Base-by-base conservation (phyloP, 345 rosid species). In the Hypericum androsaemum region DNA sequence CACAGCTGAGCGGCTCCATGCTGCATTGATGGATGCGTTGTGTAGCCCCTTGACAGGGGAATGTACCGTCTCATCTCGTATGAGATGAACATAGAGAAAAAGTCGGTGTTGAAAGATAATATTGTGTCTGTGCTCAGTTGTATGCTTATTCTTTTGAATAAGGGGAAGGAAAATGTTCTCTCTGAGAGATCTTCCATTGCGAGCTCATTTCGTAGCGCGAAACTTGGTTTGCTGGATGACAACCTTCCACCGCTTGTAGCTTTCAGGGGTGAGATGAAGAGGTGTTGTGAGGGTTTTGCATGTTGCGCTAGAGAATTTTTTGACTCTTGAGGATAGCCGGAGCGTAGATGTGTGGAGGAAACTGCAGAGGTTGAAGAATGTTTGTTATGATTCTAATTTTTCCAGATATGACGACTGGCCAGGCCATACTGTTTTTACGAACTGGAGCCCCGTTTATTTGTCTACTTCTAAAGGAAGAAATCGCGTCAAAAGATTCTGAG, bases 41-140 rank as follows among this genome's bases (percentile, higher is more conserved):
- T 90, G 98, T 78, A 90, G 84, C 77, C 98, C 98, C 6, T 53
- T 82, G 73, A 90, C 96, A 0, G 98, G 98, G 43, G 95, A 84
- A 73, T 90, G 98, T 54, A 76, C 59, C 0, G 82, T 84, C 52
- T 80, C 89, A 0, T 84, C n/a, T n/a, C n/a, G n/a, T n/a, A 87
- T 46, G 95, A 84, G 56, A 87, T 76, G 53, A 65, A 85, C 0
- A 71, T 82, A 0, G 95, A 82, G 65, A 95, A 90, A 60, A 90
- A 69, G 53, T 95, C 98, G 6, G 12, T 90, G 5, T 58, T 87
- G 66, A 96, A 90, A 72, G 96, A 90, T 58, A 87, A 87, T 59
- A 82, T 90, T 39, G 96, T 90, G 5, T 84, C 96, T 3, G 92
- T 84, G 57, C 92, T 90, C 50, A 96, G 98, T 50, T 84, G 96